A percentile compares a stretch with the other conserved stretches of the same genome.
Evolutionary conservation across 352 stramenopile genomes (phyloP).

Genomic region (Phytophthora brassicae): DNA sequence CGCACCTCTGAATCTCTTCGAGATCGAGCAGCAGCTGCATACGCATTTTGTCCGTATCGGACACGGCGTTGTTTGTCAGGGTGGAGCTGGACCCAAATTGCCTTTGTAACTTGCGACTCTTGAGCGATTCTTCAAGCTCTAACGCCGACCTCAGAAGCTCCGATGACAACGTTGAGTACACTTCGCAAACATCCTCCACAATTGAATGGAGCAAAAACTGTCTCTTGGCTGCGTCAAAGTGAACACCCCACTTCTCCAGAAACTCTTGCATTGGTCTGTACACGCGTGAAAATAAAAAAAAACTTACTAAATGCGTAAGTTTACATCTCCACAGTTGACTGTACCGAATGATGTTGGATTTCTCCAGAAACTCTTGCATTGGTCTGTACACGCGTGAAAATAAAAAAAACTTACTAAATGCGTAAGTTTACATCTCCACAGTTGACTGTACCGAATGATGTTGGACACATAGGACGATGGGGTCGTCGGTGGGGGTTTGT

Average conservation of each 20-base stretch:
- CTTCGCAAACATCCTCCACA: slow-evolving; percentile 54
- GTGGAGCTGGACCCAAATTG: slow-evolving; percentile 31
- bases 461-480: slow-evolving; percentile 77
- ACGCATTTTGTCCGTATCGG: slow-evolving; percentile 87
- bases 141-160: slow-evolving; percentile 77
- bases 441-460: slow-evolving; percentile 54
- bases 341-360: slow-evolving; percentile 65
- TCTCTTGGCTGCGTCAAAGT: slow-evolving; percentile 45
- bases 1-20: slow-evolving; percentile 69
- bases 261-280: slow-evolving; percentile 70
- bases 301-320: slow-evolving; percentile 6
- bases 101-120: slow-evolving; percentile 83
- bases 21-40: slow-evolving; percentile 79
- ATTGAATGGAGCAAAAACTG: slow-evolving; percentile 58
- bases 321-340: slow-evolving; percentile 56
- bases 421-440: too few relatives aligned
- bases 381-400: slow-evolving; percentile 38
- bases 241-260: slow-evolving; percentile 66
- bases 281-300: slow-evolving; percentile 3
- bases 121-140: slow-evolving; percentile 87
- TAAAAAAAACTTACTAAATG: slow-evolving; percentile 7
- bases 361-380: slow-evolving; percentile 68
- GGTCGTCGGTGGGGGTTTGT: slow-evolving; percentile 73
- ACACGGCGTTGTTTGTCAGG: slow-evolving; percentile 36
- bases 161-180: slow-evolving; percentile 66